Evolutionary conservation across 2,329 filamentous ascomycete species (phyloP).

Genomic region (Fusarium sp.): DNA sequence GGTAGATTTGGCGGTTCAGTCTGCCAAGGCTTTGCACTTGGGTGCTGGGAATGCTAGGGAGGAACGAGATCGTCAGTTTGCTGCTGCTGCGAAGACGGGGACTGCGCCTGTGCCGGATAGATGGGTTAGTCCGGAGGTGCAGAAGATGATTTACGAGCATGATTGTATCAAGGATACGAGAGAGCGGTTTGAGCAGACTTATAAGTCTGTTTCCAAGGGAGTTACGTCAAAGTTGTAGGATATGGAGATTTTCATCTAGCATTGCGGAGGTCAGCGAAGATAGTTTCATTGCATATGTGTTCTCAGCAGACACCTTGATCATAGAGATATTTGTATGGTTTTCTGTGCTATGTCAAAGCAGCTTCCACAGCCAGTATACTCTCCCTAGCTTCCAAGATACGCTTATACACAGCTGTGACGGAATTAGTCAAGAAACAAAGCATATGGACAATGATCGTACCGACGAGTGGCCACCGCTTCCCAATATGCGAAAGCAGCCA

Average conservation of each 20-base stretch:
- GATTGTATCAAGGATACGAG: background rate
- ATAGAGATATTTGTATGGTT: too few relatives aligned
- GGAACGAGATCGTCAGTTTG: constrained; percentile 8
- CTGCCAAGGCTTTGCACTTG: background rate
- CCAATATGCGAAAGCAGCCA: background rate
- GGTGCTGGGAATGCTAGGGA: constrained; percentile 4
- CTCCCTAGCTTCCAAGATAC: background rate
- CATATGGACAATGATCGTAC: background rate
- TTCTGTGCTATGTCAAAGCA: background rate
- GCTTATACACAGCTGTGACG: background rate
- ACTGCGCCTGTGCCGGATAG: constrained; percentile 9
- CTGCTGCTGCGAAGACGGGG: background rate
- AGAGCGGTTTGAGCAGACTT: background rate
- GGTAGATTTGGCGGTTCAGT: constrained; percentile 1
- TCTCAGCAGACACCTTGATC: rapidly evolving
- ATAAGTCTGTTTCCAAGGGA: rapidly evolving
- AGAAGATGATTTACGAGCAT: constrained; percentile 23
- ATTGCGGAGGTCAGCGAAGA: background rate
- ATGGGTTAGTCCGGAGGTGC: constrained; percentile 25
- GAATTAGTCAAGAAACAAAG: rapidly evolving
- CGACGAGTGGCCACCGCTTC: background rate
- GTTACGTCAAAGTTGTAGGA: background rate
- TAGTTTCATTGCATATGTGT: background rate
- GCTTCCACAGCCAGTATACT: background rate
- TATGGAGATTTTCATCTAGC: background rate